Evolutionary conservation across 1,284 basidiomycete genomes (phyloP), one percentile per base, ranked within the genome.

Genomic region (Rhodotorula mucilaginosa): DNA sequence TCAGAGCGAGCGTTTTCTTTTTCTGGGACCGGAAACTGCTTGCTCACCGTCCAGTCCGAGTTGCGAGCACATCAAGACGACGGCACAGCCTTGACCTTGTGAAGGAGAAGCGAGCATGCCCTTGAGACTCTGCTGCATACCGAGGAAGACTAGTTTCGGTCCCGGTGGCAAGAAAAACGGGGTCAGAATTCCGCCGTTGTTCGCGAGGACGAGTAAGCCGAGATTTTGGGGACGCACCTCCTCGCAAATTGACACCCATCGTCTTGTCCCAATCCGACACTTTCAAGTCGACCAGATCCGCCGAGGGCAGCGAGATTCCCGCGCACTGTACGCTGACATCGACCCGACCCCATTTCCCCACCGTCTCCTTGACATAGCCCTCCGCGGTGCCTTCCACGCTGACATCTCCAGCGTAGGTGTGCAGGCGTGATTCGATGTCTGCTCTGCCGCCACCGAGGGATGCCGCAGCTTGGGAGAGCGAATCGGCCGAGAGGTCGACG

Each of bases 1-100:
- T 16, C n/a, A 44, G 48, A 16, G 39, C 12, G 51, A 54, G 12
- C 2, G 2, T 23, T 16, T 10, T 13, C 10, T 6, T 13, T 44
- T 1, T 26, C 26, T 26, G 26, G 29, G 16, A 12, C 3, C 34
- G 7, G 6, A n/a, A 52, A 47, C 0, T 0, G 10, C 15, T 26
- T 8, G 44, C 68, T 46, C 5, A 58, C 68, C 68, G 63, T 69
- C 68, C 3, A 79, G 70, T 2, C 77, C 79, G 21, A 78, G 69
- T 44, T 78, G 75, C 2, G 77, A 78, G 51, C 64, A 59, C 51
- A 75, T 73, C 12, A 79, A 58, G n/a, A 78, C 70, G n/a, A 77
- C 69, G 18, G 74, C 74, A 49, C 76, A 74, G 15, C 73, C 77
- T 58, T 74, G 67, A 15, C 76, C 76, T 13, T 74, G 61, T 0